These are phyloP conservation scores for Plasmodium gallinaceum DNA, from an alignment of 169 alveolate species.

Conservation along the genomic window DNA sequence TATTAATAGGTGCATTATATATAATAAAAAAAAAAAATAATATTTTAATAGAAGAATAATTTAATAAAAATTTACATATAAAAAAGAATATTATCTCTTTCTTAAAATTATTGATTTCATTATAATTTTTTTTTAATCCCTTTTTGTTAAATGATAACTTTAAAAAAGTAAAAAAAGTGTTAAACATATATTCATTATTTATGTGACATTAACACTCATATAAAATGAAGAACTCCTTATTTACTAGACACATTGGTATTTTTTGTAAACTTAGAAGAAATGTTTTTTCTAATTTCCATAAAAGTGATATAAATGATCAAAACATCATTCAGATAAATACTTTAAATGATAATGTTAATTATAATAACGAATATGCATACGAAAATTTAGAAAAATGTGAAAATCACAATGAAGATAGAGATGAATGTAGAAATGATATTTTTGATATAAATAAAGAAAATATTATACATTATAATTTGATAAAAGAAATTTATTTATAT, in stretches of 20 bases:
- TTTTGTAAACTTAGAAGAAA: slow-evolving; percentile 57
- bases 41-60: too few species aligned
- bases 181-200: too few species aligned
- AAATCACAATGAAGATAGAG: not conserved
- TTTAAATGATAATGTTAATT: not conserved
- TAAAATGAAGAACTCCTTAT: not conserved
- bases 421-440: not conserved
- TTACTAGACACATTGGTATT: slow-evolving; percentile 19
- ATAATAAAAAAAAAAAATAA: too few species aligned
- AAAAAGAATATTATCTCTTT: too few species aligned
- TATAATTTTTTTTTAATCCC: too few species aligned
- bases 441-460: slow-evolving; percentile 1
- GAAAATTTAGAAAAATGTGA: not conserved
- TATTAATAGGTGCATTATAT: too few species aligned
- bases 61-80: too few species aligned
- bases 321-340: slow-evolving; percentile 4
- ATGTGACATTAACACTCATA: too few species aligned
- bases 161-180: too few species aligned
- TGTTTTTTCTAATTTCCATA: slow-evolving; percentile 21
- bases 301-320: slow-evolving; percentile 26
- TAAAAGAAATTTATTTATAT: slow-evolving; percentile 26
- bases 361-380: not conserved
- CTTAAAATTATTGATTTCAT: too few species aligned
- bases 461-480: slow-evolving; percentile 30
- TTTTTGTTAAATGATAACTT: too few species aligned